These are phyloP conservation scores for Nicotiana obtusifolia DNA, from an alignment of 257 asterid species.

Conservation along the genomic window DNA sequence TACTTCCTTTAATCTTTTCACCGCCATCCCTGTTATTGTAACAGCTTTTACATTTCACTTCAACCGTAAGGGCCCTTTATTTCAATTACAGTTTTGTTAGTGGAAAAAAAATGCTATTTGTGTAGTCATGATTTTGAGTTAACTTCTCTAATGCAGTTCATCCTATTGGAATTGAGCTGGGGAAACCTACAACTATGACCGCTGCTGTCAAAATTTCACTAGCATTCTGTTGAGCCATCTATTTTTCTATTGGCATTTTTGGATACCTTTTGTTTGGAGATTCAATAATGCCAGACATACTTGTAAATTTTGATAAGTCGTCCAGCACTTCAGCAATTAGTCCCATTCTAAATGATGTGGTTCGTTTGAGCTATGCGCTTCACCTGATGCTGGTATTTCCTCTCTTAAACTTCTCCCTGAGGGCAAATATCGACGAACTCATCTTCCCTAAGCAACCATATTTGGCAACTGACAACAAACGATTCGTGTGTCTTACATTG, in stretches of 20 bases:
- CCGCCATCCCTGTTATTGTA: conserved; percentile 73
- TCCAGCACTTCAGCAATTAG: conserved; percentile 45
- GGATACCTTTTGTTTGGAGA: conserved; percentile 89
- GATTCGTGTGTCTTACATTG: conserved; percentile 62
- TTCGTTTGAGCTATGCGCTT: conserved; percentile 73
- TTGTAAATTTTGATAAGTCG: conserved; percentile 63
- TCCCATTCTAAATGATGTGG: conserved; percentile 42
- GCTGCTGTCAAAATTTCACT: conserved; percentile 65
- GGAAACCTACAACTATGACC: conserved; percentile 72
- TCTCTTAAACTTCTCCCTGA: conserved; percentile 70
- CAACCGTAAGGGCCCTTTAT: conserved; percentile 44
- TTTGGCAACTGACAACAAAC: conserved; percentile 39
- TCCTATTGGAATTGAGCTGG: conserved; percentile 87
- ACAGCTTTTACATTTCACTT: conserved; percentile 84
- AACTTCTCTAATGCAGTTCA: conserved; percentile 50
- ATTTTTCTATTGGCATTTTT: conserved; percentile 76
- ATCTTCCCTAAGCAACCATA: conserved; percentile 50
- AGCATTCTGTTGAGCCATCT: conserved; percentile 50
- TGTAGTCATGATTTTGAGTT: too few relatives aligned
- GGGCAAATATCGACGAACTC: conserved; percentile 70
- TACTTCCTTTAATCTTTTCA: conserved; percentile 74
- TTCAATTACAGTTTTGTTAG: neutral
- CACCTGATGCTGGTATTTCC: conserved; percentile 88
- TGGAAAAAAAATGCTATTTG: too few relatives aligned
- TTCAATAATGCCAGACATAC: conserved; percentile 87